Conservation (phyloP, 345 rosid species). For the Corymbia maculata region DNA sequence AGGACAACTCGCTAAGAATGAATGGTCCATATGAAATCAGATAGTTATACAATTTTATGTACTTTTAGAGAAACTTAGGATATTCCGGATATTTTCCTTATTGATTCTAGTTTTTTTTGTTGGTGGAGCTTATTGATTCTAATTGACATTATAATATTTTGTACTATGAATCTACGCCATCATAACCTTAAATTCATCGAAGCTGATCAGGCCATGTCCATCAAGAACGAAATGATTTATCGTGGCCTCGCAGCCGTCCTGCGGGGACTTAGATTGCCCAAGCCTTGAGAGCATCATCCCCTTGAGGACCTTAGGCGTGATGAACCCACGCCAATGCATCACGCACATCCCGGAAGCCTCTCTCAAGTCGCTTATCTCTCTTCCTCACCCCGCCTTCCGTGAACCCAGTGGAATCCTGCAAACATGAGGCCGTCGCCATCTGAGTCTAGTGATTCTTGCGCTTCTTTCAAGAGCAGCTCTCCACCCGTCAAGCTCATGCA, state of each 20-base stretch:
- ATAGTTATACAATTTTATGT: neutral
- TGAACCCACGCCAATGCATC: slow-evolving; percentile 28
- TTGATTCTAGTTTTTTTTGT: too few relatives aligned
- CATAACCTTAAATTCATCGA: slow-evolving; percentile 37
- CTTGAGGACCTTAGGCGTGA: slow-evolving; percentile 22
- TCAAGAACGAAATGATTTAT: neutral
- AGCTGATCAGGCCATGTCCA: slow-evolving; percentile 35
- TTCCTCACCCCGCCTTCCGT: slow-evolving; percentile 32
- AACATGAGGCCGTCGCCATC: slow-evolving; percentile 43
- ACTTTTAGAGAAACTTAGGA: too few relatives aligned
- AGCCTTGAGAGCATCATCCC: slow-evolving; percentile 29
- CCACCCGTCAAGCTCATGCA: neutral
- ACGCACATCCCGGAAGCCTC: too few relatives aligned
- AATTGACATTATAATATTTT: too few relatives aligned
- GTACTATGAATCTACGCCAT: slow-evolving; percentile 9
- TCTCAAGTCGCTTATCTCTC: slow-evolving; percentile 31
- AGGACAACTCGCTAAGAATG: neutral
- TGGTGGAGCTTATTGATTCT: too few relatives aligned
- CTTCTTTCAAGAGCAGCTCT: slow-evolving; percentile 17
- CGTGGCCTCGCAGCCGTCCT: slow-evolving; percentile 35
- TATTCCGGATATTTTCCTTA: too few relatives aligned
- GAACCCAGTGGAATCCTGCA: slow-evolving; percentile 44
- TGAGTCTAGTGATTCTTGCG: slow-evolving; percentile 18
- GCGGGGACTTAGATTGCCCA: slow-evolving; percentile 26
- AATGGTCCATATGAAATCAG: neutral